Evolutionary conservation across 768 basidiomycete species (phyloP), one percentile per base, ranked within the genome.

Genomic region (Phaeotremella skinneri): DNA sequence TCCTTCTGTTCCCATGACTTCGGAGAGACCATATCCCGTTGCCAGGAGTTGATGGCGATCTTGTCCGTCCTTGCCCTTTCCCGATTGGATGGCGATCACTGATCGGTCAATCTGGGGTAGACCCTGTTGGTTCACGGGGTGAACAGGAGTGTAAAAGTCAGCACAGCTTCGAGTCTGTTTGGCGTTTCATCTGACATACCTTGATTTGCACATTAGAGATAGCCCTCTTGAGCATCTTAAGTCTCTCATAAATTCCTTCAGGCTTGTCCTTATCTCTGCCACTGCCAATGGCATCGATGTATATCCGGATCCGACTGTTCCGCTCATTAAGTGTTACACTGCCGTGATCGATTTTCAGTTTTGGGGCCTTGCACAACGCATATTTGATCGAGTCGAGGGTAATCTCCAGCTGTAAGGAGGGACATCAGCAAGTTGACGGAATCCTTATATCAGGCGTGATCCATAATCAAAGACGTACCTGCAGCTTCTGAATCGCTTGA

Each of bases 1-100:
- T 72, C 94, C 92, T 93, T 96, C 92, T 0, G 91, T 94, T 25
- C 84, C 87, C 96, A 99, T 99, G 71, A 96, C 94, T 69, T 90
- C 89, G 67, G 92, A 88, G 56, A 99, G 80, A 16, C 96, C 96
- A 77, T 98, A 93, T 7, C 96, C 96, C 81, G 98, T 94, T 1
- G 98, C 92, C 6, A 99, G 83, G 9, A 99, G 79, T 73, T 94
- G 89, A 74, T 94, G 91, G 66, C 91, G 87, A 6, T 86, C 87
- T 68, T 91, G 89, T 32, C 88, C 85, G 64, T 90, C 88, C 53
- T 93, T 90, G 76, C 92, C 91, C 79, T 92, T 91, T 45, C 23
- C 23, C 13, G 43, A 21, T 20, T 45, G 43, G 43, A 45, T 21
- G 68, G 91, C 91, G 76, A 99, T 98, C 69, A 99, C 85, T 1